Base-by-base conservation (phyloP, 2,329 filamentous ascomycete genomes). In the Zymoseptoria brevis region DNA sequence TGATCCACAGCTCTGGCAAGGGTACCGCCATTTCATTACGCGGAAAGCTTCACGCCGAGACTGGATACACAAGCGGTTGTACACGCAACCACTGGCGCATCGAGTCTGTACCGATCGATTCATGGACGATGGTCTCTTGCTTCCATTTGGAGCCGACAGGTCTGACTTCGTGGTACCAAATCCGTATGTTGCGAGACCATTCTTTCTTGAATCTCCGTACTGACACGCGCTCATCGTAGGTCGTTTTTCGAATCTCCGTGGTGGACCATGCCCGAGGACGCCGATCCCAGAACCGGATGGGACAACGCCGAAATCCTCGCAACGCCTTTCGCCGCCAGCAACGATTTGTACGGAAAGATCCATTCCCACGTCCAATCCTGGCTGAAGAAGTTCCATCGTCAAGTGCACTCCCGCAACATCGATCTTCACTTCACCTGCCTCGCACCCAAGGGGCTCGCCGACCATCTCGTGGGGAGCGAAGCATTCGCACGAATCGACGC, bases 341-440 rank as follows among this genome's bases (percentile, higher is more conserved):
- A 49, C 45, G 76, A 79, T 55, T 45, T 74, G 0, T 75, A 77
- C 56, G 76, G 76, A 19, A 69, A 70, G n/a, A 65, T 79, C 0
- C 76, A 68, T 63, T 66, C 70, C 53, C 70, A 71, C 57, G 35
- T 79, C 8, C 64, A 64, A 1, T 56, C 66, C 13, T 19, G 68
- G 5, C 56, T 78, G 1, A n/a, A 62, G 0, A 49, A 59, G 1
- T 78, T 77, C 59, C 71, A 68, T 51, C 48, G 57, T 1, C 67
- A 66, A 5, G 19, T 76, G 5, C 30, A 57, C 1, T 61, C 50
- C 16, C 19, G 57, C 8, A 59, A 65, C 0, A 56, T 72, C 8
- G 45, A 55, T 0, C 73, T 77, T 55, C 52, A 66, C 8, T 54
- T 77, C 1, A 66, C 66, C 55, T 62, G 70, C 21, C 52, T 69